Evolutionary conservation across 805 yeast genomes (phyloP).

Genomic region (Saccharomycopsis fermentans): DNA sequence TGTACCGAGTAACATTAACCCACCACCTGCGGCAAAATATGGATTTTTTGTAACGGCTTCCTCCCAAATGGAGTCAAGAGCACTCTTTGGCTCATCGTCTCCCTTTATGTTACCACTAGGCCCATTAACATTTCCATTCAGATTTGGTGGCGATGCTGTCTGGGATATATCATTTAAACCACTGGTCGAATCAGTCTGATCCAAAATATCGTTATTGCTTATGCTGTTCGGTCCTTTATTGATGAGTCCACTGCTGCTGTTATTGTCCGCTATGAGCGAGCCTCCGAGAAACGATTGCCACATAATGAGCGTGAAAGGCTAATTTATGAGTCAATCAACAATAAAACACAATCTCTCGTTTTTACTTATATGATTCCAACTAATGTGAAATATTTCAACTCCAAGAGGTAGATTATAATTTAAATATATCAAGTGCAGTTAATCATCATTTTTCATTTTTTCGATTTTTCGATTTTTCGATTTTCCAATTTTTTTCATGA

Average conservation of each 20-base stretch:
- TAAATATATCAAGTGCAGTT: too few relatives aligned
- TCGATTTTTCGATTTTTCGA: not conserved
- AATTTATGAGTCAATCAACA: too few relatives aligned
- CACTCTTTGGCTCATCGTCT: not conserved
- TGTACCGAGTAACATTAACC: conserved; percentile 91
- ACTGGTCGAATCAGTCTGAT: not conserved
- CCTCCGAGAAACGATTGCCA: not conserved
- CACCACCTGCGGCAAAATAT: conserved; percentile 98
- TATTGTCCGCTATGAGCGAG: not conserved
- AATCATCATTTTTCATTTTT: not conserved
- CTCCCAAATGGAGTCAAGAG: conserved; percentile 27
- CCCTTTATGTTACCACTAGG: not conserved
- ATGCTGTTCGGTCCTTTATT: not conserved
- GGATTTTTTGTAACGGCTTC: conserved; percentile 66
- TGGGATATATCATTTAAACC: not conserved
- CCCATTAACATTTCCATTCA: not conserved
- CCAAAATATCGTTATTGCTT: not conserved
- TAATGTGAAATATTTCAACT: not conserved
- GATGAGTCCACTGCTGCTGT: not conserved
- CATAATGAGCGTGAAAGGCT: not conserved
- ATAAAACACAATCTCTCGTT: too few relatives aligned
- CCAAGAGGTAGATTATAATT: not conserved
- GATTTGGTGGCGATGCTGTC: not conserved
- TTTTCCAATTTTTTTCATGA: not conserved
- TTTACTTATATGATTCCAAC: too few relatives aligned